These are phyloP conservation scores for Parafenestella ontariensis DNA, from an alignment of 2,329 filamentous ascomycete genomes.

Conservation along the genomic window DNA sequence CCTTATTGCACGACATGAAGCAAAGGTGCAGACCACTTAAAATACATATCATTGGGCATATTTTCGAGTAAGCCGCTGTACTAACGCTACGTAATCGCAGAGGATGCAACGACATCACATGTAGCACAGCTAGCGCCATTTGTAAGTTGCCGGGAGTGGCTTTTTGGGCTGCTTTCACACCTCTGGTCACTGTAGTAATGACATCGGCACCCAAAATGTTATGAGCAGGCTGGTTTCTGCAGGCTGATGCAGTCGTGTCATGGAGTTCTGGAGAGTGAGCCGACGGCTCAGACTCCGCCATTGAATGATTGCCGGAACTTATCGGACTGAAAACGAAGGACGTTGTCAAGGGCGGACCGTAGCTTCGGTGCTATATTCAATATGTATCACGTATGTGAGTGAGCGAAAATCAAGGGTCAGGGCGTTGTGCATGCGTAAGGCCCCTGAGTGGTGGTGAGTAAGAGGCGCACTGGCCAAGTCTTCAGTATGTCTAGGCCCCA, in stretches of 20 bases:
- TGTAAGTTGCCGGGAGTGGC: slow-evolving; percentile 8
- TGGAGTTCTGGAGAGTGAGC: neutral
- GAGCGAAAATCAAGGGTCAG: neutral
- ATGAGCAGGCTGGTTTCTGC: too few species aligned
- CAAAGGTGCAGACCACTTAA: neutral
- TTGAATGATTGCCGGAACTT: neutral
- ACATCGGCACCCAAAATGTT: neutral
- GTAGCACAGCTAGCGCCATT: neutral
- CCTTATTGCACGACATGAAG: neutral
- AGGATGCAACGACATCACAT: slow-evolving; percentile 14
- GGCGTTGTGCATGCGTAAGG: neutral
- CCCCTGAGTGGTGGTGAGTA: neutral
- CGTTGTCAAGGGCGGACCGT: neutral
- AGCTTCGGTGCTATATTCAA: neutral
- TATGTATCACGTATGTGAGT: neutral
- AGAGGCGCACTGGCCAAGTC: neutral
- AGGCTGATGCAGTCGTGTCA: neutral
- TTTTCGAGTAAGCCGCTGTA: slow-evolving; percentile 20
- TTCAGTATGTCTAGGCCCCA: neutral
- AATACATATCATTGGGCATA: neutral
- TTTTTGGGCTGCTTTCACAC: slow-evolving; percentile 2
- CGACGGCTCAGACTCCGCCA: neutral
- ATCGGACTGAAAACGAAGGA: neutral
- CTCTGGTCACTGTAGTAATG: neutral
- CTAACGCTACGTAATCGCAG: slow-evolving; percentile 23